Base-by-base conservation (phyloP, 495 filamentous ascomycete species). In the Venustampulla echinocandica region DNA sequence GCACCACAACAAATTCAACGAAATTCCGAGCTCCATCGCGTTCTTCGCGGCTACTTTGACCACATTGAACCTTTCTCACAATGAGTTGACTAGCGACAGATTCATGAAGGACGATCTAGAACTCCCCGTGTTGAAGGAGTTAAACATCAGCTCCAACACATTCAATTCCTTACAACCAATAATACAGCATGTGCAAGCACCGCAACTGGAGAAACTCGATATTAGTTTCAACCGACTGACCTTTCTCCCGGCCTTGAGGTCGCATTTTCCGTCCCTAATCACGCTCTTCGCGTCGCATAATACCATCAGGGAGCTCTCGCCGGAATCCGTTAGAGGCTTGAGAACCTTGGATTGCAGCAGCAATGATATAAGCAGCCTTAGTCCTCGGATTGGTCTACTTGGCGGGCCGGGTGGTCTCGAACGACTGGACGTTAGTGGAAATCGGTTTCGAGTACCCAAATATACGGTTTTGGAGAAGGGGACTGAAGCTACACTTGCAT, bases 381-480 rank as follows among this genome's bases (percentile, higher is more conserved):
- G 89, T 38, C 83, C 89, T 1, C 75, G 78, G 13, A 69, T 97
- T 10, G 90, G 90, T 1, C 61, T 94, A 25, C 61, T 90, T 14
- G 75, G 72, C n/a, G 69, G 79, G 32, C 66, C 63, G 41, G 69
- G 75, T 41, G 73, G 75, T 4, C 59, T 77, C 14, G 66, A 74
- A 57, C 60, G 58, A 42, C 47, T 78, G 10, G 50, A 87, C 36
- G 81, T 94, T 14, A 79, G 75, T 17, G 86, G 86, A 7, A 95
- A 94, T 61, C 71, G 71, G 21, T 94, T 95, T 61, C 66, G 84
- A 15, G 90, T 95, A 34, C 90, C 90, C n/a, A 73, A 84, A 32
- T 88, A 81, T 73, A 86, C 84, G 43, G 74, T 94, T 11, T 66
- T 97, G 46, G 85, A 88, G 44, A 85, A 89, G 48, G 90, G 90